A percentile compares a stretch with the other conserved stretches of the same genome.
Evolutionary conservation across 1,139 yeast genomes (phyloP).

Genomic region (Blastobotrys persicus): DNA sequence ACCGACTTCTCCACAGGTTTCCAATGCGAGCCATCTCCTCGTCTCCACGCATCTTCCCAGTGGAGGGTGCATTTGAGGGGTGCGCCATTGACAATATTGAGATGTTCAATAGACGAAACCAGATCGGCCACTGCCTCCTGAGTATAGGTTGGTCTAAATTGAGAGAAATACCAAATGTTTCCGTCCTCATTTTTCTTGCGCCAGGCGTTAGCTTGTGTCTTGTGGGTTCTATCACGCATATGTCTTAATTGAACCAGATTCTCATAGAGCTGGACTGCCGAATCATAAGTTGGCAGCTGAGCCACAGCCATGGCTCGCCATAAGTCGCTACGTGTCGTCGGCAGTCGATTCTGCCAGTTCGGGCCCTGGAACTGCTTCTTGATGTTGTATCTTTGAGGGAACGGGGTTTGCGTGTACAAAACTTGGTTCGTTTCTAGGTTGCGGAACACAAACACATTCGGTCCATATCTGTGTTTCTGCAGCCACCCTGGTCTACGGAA

Average conservation of each 20-base stretch:
- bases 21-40: conserved; percentile 75
- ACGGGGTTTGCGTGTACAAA: conserved; percentile 74
- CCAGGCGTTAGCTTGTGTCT: conserved; percentile 61
- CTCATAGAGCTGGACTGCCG: conserved; percentile 71
- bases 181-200: conserved; percentile 76
- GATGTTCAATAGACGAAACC: conserved; percentile 56
- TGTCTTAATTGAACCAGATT: conserved; percentile 71
- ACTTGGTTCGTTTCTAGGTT: conserved; percentile 90
- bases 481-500: conserved; percentile 45
- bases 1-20: conserved; percentile 37
- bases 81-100: conserved; percentile 44
- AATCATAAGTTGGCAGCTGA: conserved; percentile 59
- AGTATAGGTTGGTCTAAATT: conserved; percentile 83
- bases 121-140: conserved; percentile 93
- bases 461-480: conserved; percentile 58
- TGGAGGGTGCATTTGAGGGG: conserved; percentile 45
- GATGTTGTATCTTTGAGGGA: conserved; percentile 63
- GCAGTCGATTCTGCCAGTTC: conserved; percentile 85
- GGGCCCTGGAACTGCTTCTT: conserved; percentile 65
- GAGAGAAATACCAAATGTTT: conserved; percentile 69
- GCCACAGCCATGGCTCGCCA: conserved; percentile 94
- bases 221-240: conserved; percentile 61
- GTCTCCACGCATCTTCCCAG: conserved; percentile 88
- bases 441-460: conserved; percentile 78
- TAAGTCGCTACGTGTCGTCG: conserved; percentile 71